A percentile compares a stretch with the other conserved stretches of the same genome.
Conservation (phyloP, 345 rosid species). For the Dovyalis caffra region DNA sequence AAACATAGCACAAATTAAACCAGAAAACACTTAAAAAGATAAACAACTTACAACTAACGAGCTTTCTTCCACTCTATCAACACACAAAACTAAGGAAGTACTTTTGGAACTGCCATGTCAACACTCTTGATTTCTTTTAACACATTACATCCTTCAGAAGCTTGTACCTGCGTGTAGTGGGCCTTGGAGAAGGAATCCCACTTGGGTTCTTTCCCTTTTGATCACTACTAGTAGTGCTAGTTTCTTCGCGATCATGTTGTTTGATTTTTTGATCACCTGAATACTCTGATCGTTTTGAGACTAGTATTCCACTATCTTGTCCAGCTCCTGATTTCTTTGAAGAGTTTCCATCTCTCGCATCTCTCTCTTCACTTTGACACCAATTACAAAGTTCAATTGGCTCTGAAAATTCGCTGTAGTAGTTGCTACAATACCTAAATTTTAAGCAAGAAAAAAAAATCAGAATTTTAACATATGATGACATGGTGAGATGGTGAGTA, state of each 20-base stretch:
- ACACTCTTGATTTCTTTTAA: constrained; percentile 17
- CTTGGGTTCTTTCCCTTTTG: constrained; percentile 49
- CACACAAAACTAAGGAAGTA: not conserved
- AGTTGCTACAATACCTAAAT: constrained; percentile 87
- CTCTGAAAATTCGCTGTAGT: constrained; percentile 61
- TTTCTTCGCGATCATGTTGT: constrained; percentile 50
- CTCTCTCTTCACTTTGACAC: constrained; percentile 75
- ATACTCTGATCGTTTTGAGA: constrained; percentile 55
- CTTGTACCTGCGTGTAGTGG: constrained; percentile 96
- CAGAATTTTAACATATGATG: no score
- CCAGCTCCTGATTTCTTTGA: constrained; percentile 40
- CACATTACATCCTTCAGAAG: constrained; percentile 99
- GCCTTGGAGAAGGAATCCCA: constrained; percentile 68
- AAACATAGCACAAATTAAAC: constrained; percentile 2
- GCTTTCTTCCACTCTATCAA: constrained; percentile 17
- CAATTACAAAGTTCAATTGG: constrained; percentile 79
- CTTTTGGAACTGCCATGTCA: not conserved
- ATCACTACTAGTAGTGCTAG: constrained; percentile 24
- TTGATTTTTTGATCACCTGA: constrained; percentile 51
- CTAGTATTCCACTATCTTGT: constrained; percentile 32
- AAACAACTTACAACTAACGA: constrained; percentile 12
- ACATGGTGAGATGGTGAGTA: not conserved
- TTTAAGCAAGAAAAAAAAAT: not conserved
- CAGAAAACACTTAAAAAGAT: not conserved
- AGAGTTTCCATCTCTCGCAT: constrained; percentile 39